phyloP scores from a whole-genome alignment of 371 early-diverging fungal genomes.

The Dichotomocladium elegans region DNA sequence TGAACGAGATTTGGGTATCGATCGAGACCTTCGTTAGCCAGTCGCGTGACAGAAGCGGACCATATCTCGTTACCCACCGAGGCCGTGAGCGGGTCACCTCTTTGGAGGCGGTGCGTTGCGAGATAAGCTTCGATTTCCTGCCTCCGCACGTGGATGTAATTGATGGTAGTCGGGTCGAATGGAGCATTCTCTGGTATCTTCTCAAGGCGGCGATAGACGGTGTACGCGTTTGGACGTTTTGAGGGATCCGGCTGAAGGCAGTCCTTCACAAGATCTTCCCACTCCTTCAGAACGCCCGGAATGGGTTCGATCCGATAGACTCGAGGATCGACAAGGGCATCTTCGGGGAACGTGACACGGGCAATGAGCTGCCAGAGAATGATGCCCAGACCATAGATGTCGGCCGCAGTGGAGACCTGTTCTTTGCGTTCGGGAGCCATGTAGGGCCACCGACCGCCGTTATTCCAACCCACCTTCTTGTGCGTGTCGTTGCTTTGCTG shows the following conservation, averaged over 20 bases:
- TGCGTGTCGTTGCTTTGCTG: slow-evolving; percentile 12
- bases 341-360: slow-evolving; percentile 37
- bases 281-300: slow-evolving; percentile 34
- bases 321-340: slow-evolving; percentile 17
- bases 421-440: slow-evolving; percentile 30
- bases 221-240: slow-evolving; percentile 36
- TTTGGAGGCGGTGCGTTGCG: slow-evolving; percentile 2
- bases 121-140: slow-evolving; percentile 14
- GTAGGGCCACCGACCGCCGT: slow-evolving; percentile 37
- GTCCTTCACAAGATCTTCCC: slow-evolving; percentile 32
- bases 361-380: slow-evolving; percentile 44
- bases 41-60: slow-evolving; percentile 39
- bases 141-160: slow-evolving; percentile 19
- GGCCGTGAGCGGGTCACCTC: slow-evolving; percentile 8
- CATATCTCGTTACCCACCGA: slow-evolving; percentile 27
- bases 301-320: slow-evolving; percentile 32
- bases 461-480: background rate
- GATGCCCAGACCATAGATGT: slow-evolving; percentile 38
- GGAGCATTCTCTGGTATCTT: slow-evolving; percentile 11
- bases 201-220: slow-evolving; percentile 23
- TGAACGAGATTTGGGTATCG: slow-evolving; percentile 36
- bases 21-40: slow-evolving; percentile 28
- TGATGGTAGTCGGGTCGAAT: slow-evolving; percentile 8
- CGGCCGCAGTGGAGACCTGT: slow-evolving; percentile 22
- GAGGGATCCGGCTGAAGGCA: slow-evolving; percentile 34